phyloP scores from a whole-genome alignment of 345 rosid genomes.

The Microthlaspi erraticum region DNA sequence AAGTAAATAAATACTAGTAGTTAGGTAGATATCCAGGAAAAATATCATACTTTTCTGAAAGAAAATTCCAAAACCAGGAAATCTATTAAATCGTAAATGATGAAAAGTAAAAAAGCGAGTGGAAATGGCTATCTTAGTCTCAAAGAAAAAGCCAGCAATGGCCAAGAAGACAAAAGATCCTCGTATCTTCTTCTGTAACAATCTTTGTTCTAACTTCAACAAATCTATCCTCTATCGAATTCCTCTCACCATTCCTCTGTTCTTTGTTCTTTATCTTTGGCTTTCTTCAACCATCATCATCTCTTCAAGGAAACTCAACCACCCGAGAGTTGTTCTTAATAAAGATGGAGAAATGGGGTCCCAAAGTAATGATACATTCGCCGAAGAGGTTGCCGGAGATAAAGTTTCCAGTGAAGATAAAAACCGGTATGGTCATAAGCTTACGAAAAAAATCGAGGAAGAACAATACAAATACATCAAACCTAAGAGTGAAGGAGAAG shows the following conservation, averaged over 20 bases:
- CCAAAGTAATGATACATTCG: not conserved
- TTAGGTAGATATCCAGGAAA: not conserved
- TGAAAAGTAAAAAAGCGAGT: not conserved
- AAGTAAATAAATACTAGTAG: no score
- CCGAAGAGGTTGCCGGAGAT: not conserved
- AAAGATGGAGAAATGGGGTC: not conserved
- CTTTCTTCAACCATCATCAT: not conserved
- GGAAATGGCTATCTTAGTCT: not conserved
- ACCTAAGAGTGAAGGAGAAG: not conserved
- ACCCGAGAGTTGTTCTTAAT: not conserved
- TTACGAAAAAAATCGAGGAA: not conserved
- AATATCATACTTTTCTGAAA: not conserved
- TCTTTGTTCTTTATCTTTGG: not conserved
- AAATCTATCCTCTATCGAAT: no score
- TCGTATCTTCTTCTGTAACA: not conserved
- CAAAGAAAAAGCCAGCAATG: not conserved
- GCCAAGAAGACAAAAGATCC: not conserved
- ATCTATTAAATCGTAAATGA: not conserved
- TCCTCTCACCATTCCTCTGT: not conserved
- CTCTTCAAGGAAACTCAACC: not conserved
- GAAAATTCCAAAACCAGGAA: not conserved
- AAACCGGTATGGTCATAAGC: no score
- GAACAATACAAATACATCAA: not conserved
- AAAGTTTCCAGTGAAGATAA: not conserved
- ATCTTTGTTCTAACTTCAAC: no score